Base-by-base conservation (phyloP, 495 filamentous ascomycete genomes). In the Aspergillus affinis region DNA sequence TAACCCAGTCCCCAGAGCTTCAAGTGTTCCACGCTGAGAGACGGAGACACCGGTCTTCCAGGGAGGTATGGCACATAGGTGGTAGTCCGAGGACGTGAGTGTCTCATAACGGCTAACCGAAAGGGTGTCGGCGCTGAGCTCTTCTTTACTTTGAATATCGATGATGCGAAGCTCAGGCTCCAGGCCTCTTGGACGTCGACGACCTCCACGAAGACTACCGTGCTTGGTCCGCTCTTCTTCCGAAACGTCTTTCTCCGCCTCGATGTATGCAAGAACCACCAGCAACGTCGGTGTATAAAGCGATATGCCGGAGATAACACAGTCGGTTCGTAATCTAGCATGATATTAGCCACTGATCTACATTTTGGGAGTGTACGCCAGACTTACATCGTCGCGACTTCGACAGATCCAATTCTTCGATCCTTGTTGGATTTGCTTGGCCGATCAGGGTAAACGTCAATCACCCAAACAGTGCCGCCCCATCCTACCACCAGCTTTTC, bases 301-400 rank as follows among this genome's bases (percentile, higher is more conserved):
- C 62, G 94, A 92, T 69, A 98, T 88, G 69, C 95, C 94, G 72
- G 93, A 96, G 81, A 98, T 89, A 63, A 93, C 90, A 77, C 95
- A 97, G 78, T 98, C 94, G 64, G 93, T 93, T 65, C 90, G 88
- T 75, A 98, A 83, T 78, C 91, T 96, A 60, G 8, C 47, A 8
- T 51, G 27, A n/a, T 23, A 50, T 64, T 46, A 74, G 67, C 47
- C 41, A 58, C 19, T 3, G 4, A 15, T 27, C n/a, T 44, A 8
- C 6, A 18, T 54, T 41, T 20, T 1, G 6, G 32, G 55, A 45
- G n/a, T 21, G 18, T 17, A n/a, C 4, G 5, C 8, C 13, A 32
- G 61, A 81, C 91, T 74, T 72, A 96, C 90, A 94, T 91, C 67
- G 93, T 94, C 57, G 91, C 82, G 64, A 97, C 92, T 64, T 97